phyloP scores from a whole-genome alignment of 176 grass and related monocot genomes.

The Hsuehochloa calcarea region DNA sequence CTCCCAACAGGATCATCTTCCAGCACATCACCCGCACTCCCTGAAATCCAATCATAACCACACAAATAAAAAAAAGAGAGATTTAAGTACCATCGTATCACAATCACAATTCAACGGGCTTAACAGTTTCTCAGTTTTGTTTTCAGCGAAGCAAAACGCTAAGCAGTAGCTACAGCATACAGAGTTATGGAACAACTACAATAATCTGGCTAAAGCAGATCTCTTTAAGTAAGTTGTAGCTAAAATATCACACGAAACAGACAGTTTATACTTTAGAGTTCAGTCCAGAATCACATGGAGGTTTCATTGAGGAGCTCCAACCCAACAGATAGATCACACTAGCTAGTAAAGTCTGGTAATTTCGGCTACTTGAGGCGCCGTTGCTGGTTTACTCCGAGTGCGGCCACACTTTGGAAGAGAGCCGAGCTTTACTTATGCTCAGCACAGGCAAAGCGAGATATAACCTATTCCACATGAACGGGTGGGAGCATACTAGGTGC shows the following conservation, averaged over 20 bases:
- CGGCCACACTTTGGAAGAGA: too few relatives aligned
- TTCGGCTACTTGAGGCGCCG: not conserved
- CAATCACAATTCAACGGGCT: not conserved
- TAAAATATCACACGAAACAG: not conserved
- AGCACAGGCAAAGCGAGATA: too few relatives aligned
- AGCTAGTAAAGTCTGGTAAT: not conserved
- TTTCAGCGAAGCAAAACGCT: not conserved
- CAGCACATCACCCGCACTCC: constrained; percentile 64
- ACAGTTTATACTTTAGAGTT: not conserved
- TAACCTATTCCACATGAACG: too few relatives aligned
- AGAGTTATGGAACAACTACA: not conserved
- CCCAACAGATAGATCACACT: not conserved
- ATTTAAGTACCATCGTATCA: not conserved
- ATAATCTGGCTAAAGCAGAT: not conserved
- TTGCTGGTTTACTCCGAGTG: not conserved
- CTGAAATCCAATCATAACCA: constrained; percentile 14
- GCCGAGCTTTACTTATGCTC: too few relatives aligned
- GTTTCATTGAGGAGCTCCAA: not conserved
- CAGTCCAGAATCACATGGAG: not conserved
- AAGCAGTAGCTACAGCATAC: not conserved
- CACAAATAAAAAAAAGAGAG: not conserved
- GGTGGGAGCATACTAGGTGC: not conserved
- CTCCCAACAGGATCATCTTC: constrained; percentile 76
- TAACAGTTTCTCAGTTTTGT: not conserved
- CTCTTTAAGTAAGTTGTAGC: not conserved